phyloP scores from a whole-genome alignment of 768 basidiomycete species.

The Suillus tomentosus region DNA sequence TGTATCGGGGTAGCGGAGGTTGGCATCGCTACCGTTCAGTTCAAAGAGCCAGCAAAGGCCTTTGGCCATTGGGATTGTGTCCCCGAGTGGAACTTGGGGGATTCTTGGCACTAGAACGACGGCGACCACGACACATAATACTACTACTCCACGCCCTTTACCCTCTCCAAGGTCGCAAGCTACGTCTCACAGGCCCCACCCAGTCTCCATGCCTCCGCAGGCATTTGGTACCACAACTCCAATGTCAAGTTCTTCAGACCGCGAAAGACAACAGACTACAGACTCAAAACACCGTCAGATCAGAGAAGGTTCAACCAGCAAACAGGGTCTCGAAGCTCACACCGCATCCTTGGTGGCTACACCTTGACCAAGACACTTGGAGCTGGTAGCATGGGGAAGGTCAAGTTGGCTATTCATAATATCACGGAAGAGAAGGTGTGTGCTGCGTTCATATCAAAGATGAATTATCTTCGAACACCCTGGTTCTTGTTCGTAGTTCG shows the following conservation, averaged over 20 bases:
- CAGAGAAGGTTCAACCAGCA: conserved; percentile 35
- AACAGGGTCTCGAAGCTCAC: conserved; percentile 37
- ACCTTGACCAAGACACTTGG: conserved; percentile 95
- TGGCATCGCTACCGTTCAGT: conserved; percentile 6
- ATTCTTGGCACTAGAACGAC: conserved; percentile 11
- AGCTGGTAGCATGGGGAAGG: conserved; percentile 98
- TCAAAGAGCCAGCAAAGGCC: not conserved
- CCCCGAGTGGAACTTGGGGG: not conserved
- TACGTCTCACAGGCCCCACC: conserved; percentile 48
- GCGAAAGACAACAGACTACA: conserved; percentile 30
- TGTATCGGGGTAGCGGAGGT: not conserved
- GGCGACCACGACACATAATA: conserved; percentile 24
- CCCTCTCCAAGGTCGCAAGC: conserved; percentile 28
- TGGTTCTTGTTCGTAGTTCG: conserved; percentile 58
- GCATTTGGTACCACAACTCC: conserved; percentile 38
- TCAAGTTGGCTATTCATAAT: conserved; percentile 92
- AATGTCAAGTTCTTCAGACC: conserved; percentile 33
- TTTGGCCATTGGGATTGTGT: not conserved
- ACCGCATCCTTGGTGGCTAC: conserved; percentile 87
- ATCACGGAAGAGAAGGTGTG: conserved; percentile 89
- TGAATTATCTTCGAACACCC: not conserved
- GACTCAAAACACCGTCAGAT: conserved; percentile 31
- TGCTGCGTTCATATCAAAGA: conserved; percentile 17
- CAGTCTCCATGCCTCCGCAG: conserved; percentile 78
- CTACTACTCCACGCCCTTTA: conserved; percentile 37